These are phyloP conservation scores for Penicillium sp. DNA, from an alignment of 2,329 filamentous ascomycete species.

Conservation along the genomic window DNA sequence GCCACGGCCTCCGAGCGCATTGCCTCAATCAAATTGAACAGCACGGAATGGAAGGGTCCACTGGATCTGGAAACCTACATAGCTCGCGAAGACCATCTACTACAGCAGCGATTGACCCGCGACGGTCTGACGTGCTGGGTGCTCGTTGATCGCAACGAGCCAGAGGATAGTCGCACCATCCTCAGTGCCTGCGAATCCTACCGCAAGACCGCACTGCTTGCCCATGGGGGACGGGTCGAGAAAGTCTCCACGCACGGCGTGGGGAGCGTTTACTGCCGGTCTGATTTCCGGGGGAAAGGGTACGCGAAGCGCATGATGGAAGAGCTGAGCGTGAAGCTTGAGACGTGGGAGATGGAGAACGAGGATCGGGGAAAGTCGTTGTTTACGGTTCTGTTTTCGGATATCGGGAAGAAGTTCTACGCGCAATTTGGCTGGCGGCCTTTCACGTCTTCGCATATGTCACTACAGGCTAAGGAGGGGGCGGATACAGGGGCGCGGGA, in stretches of 20 bases:
- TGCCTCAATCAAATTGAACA: conserved; percentile 57
- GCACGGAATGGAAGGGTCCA: conserved; percentile 59
- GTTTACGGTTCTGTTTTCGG: conserved; percentile 83
- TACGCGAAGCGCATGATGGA: conserved; percentile 77
- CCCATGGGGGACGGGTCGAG: conserved; percentile 57
- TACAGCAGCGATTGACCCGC: conserved; percentile 53
- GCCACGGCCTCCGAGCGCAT: conserved; percentile 58
- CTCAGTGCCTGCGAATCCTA: conserved; percentile 62
- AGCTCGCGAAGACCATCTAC: conserved; percentile 57
- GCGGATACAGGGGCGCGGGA: conserved; percentile 25
- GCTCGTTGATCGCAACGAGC: conserved; percentile 51
- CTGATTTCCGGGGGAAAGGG: conserved; percentile 67
- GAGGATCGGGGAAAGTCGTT: conserved; percentile 46
- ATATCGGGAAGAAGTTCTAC: conserved; percentile 85
- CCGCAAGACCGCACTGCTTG: conserved; percentile 44
- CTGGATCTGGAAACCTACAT: conserved; percentile 59
- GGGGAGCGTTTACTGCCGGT: conserved; percentile 75
- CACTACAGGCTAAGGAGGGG: conserved; percentile 53
- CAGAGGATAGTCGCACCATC: conserved; percentile 47
- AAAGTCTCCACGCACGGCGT: conserved; percentile 68
- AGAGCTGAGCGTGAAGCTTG: conserved; percentile 61
- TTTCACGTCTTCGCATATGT: conserved; percentile 72
- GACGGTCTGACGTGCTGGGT: conserved; percentile 64
- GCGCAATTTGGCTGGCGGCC: conserved; percentile 73
- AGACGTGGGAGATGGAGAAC: conserved; percentile 54